phyloP scores from a whole-genome alignment of 83 land plant genomes.

The Picea abies region DNA sequence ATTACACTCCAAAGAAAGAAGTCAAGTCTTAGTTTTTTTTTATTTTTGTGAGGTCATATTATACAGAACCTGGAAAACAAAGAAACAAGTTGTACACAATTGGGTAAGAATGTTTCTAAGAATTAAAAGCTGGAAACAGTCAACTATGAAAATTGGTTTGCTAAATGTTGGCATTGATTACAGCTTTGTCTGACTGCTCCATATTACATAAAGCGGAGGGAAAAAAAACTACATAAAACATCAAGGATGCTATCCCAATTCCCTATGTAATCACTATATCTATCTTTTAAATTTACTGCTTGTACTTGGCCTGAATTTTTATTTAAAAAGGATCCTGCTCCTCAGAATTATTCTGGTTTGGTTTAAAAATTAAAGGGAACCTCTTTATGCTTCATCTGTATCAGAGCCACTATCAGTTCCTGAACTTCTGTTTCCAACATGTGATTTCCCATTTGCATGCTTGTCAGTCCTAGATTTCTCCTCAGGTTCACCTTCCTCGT shows the following conservation, averaged over 20 bases:
- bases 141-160: not conserved
- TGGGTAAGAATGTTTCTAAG: not conserved
- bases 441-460: slow-evolving; percentile 20
- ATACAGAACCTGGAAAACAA: not conserved
- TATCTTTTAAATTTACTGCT: not conserved
- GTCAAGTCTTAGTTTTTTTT: not conserved
- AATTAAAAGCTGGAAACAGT: not conserved
- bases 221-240: not conserved
- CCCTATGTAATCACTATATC: not conserved
- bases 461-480: slow-evolving; percentile 25
- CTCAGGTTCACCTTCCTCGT: slow-evolving; percentile 60
- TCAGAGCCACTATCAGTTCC: slow-evolving; percentile 12
- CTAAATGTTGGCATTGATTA: not conserved
- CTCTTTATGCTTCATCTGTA: slow-evolving; percentile 10
- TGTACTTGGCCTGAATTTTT: slow-evolving; percentile 1
- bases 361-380: too few relatives aligned
- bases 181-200: not conserved
- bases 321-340: not conserved
- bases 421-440: slow-evolving; percentile 13
- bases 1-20: not conserved
- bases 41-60: not conserved
- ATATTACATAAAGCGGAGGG: not conserved
- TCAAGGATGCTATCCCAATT: not conserved
- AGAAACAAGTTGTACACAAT: not conserved
- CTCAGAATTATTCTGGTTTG: slow-evolving; percentile 1